Percentiles rank a stretch among this genome's conserved stretches.
phyloP scores from a whole-genome alignment of 106 monocot genomes.

The Ottelia alismoides region DNA sequence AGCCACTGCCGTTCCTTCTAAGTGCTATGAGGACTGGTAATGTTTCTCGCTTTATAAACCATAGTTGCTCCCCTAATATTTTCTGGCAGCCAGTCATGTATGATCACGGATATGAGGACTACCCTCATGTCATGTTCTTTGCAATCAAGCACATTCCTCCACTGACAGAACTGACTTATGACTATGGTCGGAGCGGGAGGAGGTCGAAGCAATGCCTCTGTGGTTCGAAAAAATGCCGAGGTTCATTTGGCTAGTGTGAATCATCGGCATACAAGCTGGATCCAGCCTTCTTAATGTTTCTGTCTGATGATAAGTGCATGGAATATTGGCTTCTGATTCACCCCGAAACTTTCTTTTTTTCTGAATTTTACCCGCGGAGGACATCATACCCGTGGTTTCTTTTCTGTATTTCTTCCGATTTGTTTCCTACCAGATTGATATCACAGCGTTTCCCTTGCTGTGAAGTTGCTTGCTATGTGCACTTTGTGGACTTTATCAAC shows the following conservation, averaged over 20 bases:
- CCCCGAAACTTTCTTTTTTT: too few species aligned
- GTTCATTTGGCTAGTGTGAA: constrained; percentile 40
- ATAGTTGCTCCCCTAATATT: constrained; percentile 72
- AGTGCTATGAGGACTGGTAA: constrained; percentile 58
- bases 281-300: too few species aligned
- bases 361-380: too few species aligned
- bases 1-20: constrained; percentile 33
- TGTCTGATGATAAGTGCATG: too few species aligned
- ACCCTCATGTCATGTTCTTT: constrained; percentile 80
- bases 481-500: too few species aligned
- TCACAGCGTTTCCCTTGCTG: too few species aligned
- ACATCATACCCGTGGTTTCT: too few species aligned
- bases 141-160: constrained; percentile 76
- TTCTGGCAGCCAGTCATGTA: constrained; percentile 69
- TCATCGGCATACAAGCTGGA: too few species aligned
- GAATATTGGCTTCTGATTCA: too few species aligned
- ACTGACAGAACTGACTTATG: constrained; percentile 69
- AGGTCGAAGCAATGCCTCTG: constrained; percentile 52
- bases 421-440: too few species aligned
- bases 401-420: too few species aligned
- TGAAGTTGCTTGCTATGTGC: too few species aligned
- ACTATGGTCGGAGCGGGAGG: constrained; percentile 42
- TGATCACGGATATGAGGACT: constrained; percentile 54
- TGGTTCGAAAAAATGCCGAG: constrained; percentile 52
- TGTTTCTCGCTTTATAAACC: constrained; percentile 76